phyloP scores from a whole-genome alignment of 2,329 filamentous ascomycete genomes.

The Sporothrix variecibatus region DNA sequence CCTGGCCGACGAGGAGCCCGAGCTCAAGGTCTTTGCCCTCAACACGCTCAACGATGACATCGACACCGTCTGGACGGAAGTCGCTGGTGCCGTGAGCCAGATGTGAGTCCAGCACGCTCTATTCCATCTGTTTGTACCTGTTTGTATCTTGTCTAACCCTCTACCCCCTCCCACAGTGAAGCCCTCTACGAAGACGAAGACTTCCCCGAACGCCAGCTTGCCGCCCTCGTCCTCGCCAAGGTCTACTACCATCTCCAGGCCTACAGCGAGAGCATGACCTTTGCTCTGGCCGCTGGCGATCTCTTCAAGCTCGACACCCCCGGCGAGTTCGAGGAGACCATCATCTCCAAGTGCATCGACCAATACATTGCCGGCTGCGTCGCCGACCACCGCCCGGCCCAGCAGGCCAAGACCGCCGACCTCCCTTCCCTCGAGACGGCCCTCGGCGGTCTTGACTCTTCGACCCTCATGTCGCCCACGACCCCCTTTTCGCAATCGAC shows the following conservation, averaged over 20 bases:
- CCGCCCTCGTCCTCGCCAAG: slow-evolving; percentile 92
- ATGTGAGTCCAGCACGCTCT: slow-evolving; percentile 71
- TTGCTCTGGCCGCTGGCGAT: slow-evolving; percentile 91
- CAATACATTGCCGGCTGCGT: slow-evolving; percentile 83
- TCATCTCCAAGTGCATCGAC: slow-evolving; percentile 97
- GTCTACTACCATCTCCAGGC: slow-evolving; percentile 98
- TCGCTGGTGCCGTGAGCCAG: slow-evolving; percentile 86
- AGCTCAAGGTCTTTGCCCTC: slow-evolving; percentile 92
- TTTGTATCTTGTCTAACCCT: slow-evolving; percentile 24
- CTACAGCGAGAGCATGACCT: slow-evolving; percentile 99
- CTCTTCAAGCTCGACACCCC: slow-evolving; percentile 89
- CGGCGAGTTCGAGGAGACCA: slow-evolving; percentile 97
- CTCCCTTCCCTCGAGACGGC: slow-evolving; percentile 75
- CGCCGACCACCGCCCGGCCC: slow-evolving; percentile 51
- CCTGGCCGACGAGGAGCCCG: slow-evolving; percentile 88
- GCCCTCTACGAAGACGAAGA: slow-evolving; percentile 94
- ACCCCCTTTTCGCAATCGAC: slow-evolving; percentile 95
- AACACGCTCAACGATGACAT: slow-evolving; percentile 96
- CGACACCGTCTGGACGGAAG: slow-evolving; percentile 96
- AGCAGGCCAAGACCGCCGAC: slow-evolving; percentile 45
- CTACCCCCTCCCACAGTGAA: slow-evolving; percentile 62
- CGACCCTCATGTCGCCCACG: slow-evolving; percentile 78
- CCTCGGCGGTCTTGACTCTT: slow-evolving; percentile 71
- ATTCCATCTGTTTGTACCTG: too few species aligned
- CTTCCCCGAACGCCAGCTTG: slow-evolving; percentile 91